A percentile compares a stretch with the other conserved stretches of the same genome.
These are phyloP conservation scores for Bolboschoenus planiculmis DNA, from an alignment of 176 grass and related monocot genomes.

Conservation along the genomic window DNA sequence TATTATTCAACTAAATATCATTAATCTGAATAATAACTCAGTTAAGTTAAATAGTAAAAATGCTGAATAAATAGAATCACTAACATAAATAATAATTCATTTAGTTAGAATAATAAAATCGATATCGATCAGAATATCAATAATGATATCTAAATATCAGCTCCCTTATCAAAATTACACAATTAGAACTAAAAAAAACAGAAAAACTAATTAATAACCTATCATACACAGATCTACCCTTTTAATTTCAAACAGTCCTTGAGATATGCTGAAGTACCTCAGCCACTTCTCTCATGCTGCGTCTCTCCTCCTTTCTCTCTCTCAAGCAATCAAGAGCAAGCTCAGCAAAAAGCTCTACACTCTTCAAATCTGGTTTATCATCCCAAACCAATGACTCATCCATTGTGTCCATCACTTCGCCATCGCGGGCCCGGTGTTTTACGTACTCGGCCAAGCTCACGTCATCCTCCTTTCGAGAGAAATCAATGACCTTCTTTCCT, in stretches of 20 bases:
- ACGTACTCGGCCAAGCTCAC: constrained; percentile 28
- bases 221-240: background rate
- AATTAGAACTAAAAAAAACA: background rate
- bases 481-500: constrained; percentile 28
- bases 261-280: constrained; percentile 22
- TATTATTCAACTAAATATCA: too few relatives aligned
- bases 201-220: background rate
- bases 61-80: too few relatives aligned
- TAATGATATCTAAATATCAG: too few relatives aligned
- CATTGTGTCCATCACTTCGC: constrained; percentile 10
- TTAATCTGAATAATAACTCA: too few relatives aligned
- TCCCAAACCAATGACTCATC: constrained; percentile 10
- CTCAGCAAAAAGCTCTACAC: constrained; percentile 12
- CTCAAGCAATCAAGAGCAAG: constrained; percentile 28
- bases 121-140: too few relatives aligned
- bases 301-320: constrained; percentile 31
- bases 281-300: constrained; percentile 25
- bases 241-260: background rate
- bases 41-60: too few relatives aligned
- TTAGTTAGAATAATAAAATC: too few relatives aligned
- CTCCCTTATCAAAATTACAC: too few relatives aligned
- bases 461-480: constrained; percentile 21
- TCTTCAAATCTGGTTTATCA: constrained; percentile 3
- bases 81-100: too few relatives aligned
- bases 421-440: constrained; percentile 11